These are phyloP conservation scores for Psilocybe tampanensis DNA, from an alignment of 768 basidiomycete genomes.

Conservation along the genomic window DNA sequence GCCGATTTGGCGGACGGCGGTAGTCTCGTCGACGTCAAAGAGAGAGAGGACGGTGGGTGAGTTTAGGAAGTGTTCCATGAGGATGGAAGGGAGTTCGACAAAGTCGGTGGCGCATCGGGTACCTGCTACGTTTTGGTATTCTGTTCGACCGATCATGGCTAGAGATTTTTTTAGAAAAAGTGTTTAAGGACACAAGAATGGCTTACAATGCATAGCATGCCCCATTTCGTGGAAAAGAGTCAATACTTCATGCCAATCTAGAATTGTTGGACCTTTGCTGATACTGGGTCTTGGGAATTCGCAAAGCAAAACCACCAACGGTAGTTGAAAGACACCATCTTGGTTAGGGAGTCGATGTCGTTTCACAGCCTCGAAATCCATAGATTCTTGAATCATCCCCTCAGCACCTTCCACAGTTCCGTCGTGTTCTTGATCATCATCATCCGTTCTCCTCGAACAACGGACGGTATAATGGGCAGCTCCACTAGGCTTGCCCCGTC, in stretches of 20 bases:
- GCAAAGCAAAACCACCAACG: constrained; percentile 88
- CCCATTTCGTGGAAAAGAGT: constrained; percentile 99
- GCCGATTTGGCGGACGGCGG: constrained; percentile 47
- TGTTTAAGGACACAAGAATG: neutral
- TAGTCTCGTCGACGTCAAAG: constrained; percentile 59
- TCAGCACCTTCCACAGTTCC: constrained; percentile 43
- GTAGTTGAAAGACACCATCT: constrained; percentile 81
- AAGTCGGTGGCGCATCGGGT: constrained; percentile 99
- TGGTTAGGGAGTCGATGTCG: constrained; percentile 60
- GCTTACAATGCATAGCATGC: constrained; percentile 98
- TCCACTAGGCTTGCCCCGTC: constrained; percentile 84
- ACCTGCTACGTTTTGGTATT: constrained; percentile 97
- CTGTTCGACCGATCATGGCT: constrained; percentile 98
- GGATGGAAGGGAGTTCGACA: constrained; percentile 95
- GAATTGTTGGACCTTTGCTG: constrained; percentile 64
- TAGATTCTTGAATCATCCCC: constrained; percentile 47
- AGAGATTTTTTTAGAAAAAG: neutral
- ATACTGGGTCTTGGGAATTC: constrained; percentile 75
- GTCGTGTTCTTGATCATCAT: constrained; percentile 82
- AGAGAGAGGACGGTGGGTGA: constrained; percentile 84
- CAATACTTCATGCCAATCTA: constrained; percentile 92
- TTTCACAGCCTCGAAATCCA: constrained; percentile 65
- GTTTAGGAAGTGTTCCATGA: constrained; percentile 97
- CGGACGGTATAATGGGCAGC: constrained; percentile 98
- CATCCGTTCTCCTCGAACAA: constrained; percentile 89